phyloP scores from a whole-genome alignment of 805 yeast genomes.

The Kodamaea nitidulidarum region DNA sequence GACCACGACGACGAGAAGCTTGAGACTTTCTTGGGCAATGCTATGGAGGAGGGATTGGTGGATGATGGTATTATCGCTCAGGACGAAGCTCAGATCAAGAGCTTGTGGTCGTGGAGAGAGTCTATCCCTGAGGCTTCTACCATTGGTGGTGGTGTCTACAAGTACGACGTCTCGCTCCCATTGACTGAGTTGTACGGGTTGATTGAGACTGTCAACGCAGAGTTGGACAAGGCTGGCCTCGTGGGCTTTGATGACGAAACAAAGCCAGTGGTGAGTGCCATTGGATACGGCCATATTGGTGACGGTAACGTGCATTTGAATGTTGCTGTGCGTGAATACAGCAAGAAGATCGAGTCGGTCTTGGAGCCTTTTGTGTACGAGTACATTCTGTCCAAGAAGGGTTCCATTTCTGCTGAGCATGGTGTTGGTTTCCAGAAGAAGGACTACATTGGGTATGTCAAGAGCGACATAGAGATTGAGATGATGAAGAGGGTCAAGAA shows the following conservation, averaged over 20 bases:
- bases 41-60: slow-evolving; percentile 80
- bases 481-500: slow-evolving; percentile 75
- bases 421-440: slow-evolving; percentile 97
- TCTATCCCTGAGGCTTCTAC: slow-evolving; percentile 85
- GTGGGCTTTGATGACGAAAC: slow-evolving; percentile 56
- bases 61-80: slow-evolving; percentile 96
- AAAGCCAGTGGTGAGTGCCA: slow-evolving; percentile 80
- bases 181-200: slow-evolving; percentile 73
- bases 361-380: slow-evolving; percentile 95
- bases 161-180: slow-evolving; percentile 94
- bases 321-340: slow-evolving; percentile 82
- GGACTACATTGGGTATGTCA: slow-evolving; percentile 81
- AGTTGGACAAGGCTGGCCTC: slow-evolving; percentile 53
- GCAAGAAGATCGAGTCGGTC: slow-evolving; percentile 68
- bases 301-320: slow-evolving; percentile 96
- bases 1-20: slow-evolving; percentile 92
- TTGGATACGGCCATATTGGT: slow-evolving; percentile 98
- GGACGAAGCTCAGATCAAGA: slow-evolving; percentile 80
- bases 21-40: slow-evolving; percentile 74
- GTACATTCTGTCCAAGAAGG: slow-evolving; percentile 68
- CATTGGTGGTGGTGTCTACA: slow-evolving; percentile 89
- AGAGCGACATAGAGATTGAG: slow-evolving; percentile 62
- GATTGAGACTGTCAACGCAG: slow-evolving; percentile 71
- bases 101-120: slow-evolving; percentile 96
- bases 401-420: slow-evolving; percentile 96